Evolutionary conservation across 2,329 filamentous ascomycete species (phyloP).

Genomic region (Colletotrichum sp.): DNA sequence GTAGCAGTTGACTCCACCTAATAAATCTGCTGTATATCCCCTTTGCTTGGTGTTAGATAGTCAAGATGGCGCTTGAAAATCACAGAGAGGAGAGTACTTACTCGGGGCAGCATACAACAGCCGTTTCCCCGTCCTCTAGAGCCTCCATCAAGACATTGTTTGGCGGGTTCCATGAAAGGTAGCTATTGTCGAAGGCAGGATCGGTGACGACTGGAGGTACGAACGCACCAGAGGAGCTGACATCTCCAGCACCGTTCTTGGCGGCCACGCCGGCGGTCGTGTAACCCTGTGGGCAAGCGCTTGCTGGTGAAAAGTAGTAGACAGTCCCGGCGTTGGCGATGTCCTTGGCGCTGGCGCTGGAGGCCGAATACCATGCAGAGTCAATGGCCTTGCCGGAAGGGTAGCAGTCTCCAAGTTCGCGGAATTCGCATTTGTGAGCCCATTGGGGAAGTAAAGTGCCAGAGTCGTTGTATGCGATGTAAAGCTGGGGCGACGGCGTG

Average conservation of each 20-base stretch:
- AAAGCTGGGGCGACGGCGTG: background rate
- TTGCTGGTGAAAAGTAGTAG: constrained; percentile 27
- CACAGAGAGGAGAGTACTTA: background rate
- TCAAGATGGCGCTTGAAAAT: background rate
- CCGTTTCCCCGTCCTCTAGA: background rate
- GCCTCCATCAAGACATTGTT: background rate
- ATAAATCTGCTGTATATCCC: background rate
- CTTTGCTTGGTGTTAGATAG: background rate
- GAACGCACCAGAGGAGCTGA: constrained; percentile 8
- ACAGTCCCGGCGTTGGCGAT: background rate
- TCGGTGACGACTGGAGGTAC: background rate
- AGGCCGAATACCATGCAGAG: background rate
- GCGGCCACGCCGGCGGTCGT: constrained; percentile 26
- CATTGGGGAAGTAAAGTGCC: background rate
- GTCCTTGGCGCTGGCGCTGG: too few species aligned
- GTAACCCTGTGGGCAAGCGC: constrained; percentile 28
- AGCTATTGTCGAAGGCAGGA: too few species aligned
- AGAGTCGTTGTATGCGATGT: background rate
- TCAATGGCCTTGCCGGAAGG: constrained; percentile 26
- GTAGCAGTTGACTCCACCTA: background rate
- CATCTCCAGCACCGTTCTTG: background rate
- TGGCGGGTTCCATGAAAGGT: background rate
- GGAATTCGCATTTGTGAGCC: background rate
- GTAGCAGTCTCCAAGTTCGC: constrained; percentile 22
- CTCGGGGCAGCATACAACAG: background rate